Percentiles rank a stretch among this genome's conserved stretches.
phyloP scores from a whole-genome alignment of 192 early-diverging fungal species.

The Rhizoclosmatium sp. region DNA sequence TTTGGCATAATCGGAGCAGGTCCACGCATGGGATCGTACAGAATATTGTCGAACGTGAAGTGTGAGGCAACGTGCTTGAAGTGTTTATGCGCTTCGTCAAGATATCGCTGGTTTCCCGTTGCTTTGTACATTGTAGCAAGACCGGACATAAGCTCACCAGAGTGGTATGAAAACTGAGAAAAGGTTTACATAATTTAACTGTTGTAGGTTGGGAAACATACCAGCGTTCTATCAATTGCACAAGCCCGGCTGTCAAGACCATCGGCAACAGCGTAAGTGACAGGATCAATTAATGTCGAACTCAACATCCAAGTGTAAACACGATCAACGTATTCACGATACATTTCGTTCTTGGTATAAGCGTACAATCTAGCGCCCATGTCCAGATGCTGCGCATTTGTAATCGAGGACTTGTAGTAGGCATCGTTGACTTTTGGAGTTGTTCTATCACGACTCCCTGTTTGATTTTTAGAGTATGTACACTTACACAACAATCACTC shows the following conservation, averaged over 20 bases:
- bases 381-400: slow-evolving; percentile 50
- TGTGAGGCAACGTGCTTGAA: neutral
- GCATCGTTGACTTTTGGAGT: neutral
- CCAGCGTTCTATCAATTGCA: neutral
- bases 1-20: slow-evolving; percentile 10
- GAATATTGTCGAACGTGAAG: slow-evolving; percentile 13
- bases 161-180: slow-evolving; percentile 32
- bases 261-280: slow-evolving; percentile 29
- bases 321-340: slow-evolving; percentile 33
- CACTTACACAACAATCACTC: neutral
- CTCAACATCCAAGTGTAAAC: slow-evolving; percentile 51
- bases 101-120: slow-evolving; percentile 15
- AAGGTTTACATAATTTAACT: neutral
- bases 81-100: slow-evolving; percentile 26
- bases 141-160: slow-evolving; percentile 34
- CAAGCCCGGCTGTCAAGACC: slow-evolving; percentile 12
- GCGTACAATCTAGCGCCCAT: slow-evolving; percentile 47
- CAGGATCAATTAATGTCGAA: neutral
- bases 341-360: slow-evolving; percentile 40
- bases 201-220: neutral
- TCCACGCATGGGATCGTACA: slow-evolving; percentile 8
- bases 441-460: slow-evolving; percentile 40
- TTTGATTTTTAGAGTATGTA: neutral
- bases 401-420: slow-evolving; percentile 56
- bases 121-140: slow-evolving; percentile 34